Evolutionary conservation across 176 grass and related monocot species (phyloP).

Genomic region (Ensete ventricosum): DNA sequence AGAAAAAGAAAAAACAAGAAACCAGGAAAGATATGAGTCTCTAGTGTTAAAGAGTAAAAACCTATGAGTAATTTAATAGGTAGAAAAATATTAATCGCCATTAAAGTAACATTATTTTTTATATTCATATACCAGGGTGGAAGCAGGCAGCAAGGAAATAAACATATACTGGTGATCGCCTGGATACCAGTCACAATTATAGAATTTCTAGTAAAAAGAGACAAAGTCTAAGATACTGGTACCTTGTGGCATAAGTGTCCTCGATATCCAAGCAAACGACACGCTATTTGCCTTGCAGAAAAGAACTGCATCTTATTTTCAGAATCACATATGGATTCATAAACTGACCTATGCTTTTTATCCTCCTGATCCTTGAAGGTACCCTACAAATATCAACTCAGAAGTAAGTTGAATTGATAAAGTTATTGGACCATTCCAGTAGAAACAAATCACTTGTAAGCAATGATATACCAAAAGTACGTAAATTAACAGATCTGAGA

Average conservation of each 20-base stretch:
- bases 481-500: too few relatives aligned
- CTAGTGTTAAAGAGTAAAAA: too few relatives aligned
- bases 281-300: slow-evolving; percentile 82
- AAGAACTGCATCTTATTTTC: slow-evolving; percentile 80
- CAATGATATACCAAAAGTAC: not conserved
- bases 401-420: not conserved
- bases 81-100: not conserved
- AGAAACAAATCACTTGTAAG: not conserved
- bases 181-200: not conserved
- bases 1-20: too few relatives aligned
- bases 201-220: not conserved
- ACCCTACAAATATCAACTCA: slow-evolving; percentile 36
- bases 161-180: too few relatives aligned
- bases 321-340: slow-evolving; percentile 46
- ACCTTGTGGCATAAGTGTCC: slow-evolving; percentile 89
- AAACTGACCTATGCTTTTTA: slow-evolving; percentile 70
- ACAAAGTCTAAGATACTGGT: not conserved
- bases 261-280: slow-evolving; percentile 65
- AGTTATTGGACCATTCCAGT: not conserved
- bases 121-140: not conserved
- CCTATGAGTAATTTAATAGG: too few relatives aligned
- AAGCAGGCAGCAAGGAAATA: not conserved
- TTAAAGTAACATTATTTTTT: not conserved
- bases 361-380: slow-evolving; percentile 74
- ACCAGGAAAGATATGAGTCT: too few relatives aligned